Base-by-base conservation (phyloP, 805 yeast genomes). In the Wickerhamomyces xylosicus region DNA sequence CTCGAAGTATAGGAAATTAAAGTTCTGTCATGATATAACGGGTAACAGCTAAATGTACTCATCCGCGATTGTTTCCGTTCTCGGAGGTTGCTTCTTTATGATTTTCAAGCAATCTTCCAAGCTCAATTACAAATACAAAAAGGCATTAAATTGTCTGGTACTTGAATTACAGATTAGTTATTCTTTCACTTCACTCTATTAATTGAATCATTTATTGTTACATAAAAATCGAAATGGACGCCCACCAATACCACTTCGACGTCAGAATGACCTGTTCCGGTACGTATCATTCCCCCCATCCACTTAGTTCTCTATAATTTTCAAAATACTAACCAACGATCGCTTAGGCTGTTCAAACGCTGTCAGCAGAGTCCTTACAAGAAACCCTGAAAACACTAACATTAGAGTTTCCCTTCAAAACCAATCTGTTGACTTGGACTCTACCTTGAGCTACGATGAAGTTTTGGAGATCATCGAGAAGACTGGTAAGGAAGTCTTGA, bases 261-360 rank as follows among this genome's bases (percentile, higher is more conserved):
- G 96, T 89, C 41, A 67, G 79, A 34, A 87, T 87, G 96, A 53
- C 84, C 39, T 89, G 96, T 56, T 72, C 82, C 13, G 85, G 73
- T 61, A 50, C 14, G 70, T 58, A 7, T 13, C 4, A 9, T 16
- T 20, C 19, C 22, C 17, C 13, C 34, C 16, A 19, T 18, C 20
- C 18, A 6, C 27, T 17, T 19, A 15, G 25, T 33, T 18, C 17
- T 31, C 15, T 4, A 36, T 20, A 27, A 29, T 27, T 25, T 6
- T 18, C 10, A 33, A 35, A 18, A 19, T 40, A 22, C 9, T 9
- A 9, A 38, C 40, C 37, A 37, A 35, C 33, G 13, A 20, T 10
- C 22, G 18, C 11, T 21, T 16, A 54, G 83, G 95, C 15, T 90
- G 98, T 62, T 82, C 95, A 18, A 75, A 72, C 41, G 96, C 97